Evolutionary conservation across 352 stramenopile species (phyloP).

Genomic region (Aphanomyces invadans): DNA sequence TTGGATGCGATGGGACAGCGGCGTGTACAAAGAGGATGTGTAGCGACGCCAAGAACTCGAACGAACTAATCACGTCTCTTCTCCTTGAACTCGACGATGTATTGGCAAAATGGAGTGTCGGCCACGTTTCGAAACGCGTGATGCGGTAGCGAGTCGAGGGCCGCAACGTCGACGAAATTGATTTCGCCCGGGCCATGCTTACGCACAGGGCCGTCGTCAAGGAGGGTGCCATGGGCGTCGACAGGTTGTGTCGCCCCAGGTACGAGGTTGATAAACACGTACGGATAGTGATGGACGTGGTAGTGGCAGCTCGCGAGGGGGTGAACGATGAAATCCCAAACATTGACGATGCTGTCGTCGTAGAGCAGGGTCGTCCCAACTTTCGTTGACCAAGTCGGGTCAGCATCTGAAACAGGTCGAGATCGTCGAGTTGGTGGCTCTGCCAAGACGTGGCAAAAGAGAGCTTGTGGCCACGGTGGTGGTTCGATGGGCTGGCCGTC

Average conservation of each 20-base stretch:
- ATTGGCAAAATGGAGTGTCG: slow-evolving; percentile 7
- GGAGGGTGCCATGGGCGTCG: background rate
- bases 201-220: background rate
- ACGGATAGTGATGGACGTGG: slow-evolving; percentile 1
- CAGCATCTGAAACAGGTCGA: background rate
- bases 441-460: background rate
- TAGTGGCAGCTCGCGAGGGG: background rate
- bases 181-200: background rate
- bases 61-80: background rate
- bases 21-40: too few species aligned
- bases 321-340: background rate
- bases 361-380: background rate
- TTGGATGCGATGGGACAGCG: too few species aligned
- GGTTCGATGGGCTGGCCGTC: background rate
- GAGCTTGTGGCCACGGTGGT: background rate
- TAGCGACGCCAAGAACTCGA: too few species aligned
- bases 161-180: background rate
- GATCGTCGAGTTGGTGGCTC: background rate
- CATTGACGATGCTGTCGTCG: slow-evolving; percentile 1
- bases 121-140: slow-evolving; percentile 1
- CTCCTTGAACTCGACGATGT: slow-evolving; percentile 14
- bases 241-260: background rate
- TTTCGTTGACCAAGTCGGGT: background rate
- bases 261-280: slow-evolving; percentile 11
- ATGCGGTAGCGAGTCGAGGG: background rate